Evolutionary conservation across 805 yeast genomes (phyloP).

Genomic region (Starmerella apicola): DNA sequence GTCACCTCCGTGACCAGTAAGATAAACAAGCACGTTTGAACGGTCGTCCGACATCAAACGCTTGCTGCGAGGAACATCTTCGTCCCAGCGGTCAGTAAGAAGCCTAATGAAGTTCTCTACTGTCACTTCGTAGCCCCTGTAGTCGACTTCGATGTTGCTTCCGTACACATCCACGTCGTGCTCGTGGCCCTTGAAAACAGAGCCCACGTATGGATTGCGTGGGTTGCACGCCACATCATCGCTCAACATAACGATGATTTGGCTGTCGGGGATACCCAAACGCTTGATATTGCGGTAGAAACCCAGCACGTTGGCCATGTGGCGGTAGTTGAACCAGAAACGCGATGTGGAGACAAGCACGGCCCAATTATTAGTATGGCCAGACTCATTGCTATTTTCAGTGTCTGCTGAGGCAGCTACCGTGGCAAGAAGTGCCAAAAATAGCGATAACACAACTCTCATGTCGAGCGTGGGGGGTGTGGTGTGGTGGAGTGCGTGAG

Average conservation of each 20-base stretch:
- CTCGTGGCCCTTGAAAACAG: conserved; percentile 87
- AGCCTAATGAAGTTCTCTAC: conserved; percentile 91
- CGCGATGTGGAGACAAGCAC: conserved; percentile 91
- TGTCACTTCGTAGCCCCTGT: conserved; percentile 94
- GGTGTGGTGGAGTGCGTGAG: too few species aligned
- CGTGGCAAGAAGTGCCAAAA: too few species aligned
- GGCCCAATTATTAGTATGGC: conserved; percentile 63
- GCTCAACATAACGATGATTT: conserved; percentile 86
- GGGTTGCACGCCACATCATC: conserved; percentile 98
- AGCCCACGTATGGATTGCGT: conserved; percentile 88
- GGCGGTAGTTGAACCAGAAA: conserved; percentile 97
- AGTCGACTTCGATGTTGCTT: conserved; percentile 89
- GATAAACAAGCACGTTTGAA: conserved; percentile 82
- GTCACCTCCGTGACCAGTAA: conserved; percentile 99
- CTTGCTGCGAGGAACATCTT: conserved; percentile 85
- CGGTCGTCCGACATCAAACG: conserved; percentile 84
- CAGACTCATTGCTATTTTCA: too few species aligned
- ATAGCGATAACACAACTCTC: too few species aligned
- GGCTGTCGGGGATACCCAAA: conserved; percentile 94
- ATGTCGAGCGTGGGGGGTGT: too few species aligned
- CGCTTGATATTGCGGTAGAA: conserved; percentile 93
- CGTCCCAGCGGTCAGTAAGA: conserved; percentile 90
- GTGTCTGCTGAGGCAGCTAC: too few species aligned
- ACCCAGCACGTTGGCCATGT: conserved; percentile 90
- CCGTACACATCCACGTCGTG: conserved; percentile 89